Percentiles rank a stretch among this genome's conserved stretches.
These are phyloP conservation scores for Myxozyma nipponensis DNA, from an alignment of 805 yeast species.

Conservation along the genomic window DNA sequence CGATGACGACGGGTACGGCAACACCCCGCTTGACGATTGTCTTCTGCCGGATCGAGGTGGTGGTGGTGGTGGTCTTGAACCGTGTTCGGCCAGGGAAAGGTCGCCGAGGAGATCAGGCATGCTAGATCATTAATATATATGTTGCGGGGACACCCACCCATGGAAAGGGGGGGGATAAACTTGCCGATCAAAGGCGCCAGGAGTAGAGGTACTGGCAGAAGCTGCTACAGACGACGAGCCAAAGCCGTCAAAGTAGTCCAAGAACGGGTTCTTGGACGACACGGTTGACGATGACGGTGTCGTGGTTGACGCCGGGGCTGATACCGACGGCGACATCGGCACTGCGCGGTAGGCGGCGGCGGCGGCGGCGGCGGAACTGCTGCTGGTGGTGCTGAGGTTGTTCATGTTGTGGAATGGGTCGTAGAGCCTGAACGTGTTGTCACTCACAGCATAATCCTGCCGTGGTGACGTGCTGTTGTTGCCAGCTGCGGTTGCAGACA, in stretches of 20 bases:
- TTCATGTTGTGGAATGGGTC: slow-evolving; percentile 1
- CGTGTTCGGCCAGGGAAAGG: slow-evolving; percentile 7
- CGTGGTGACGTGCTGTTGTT: not conserved
- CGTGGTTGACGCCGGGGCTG: slow-evolving; percentile 18
- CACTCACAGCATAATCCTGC: not conserved
- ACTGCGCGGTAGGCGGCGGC: not conserved
- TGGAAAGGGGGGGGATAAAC: no score
- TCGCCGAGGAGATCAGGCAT: no score
- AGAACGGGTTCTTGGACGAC: slow-evolving; percentile 18
- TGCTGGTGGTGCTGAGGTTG: not conserved
- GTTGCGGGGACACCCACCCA: no score
- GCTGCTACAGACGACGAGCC: not conserved
- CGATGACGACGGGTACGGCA: no score
- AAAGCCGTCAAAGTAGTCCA: slow-evolving; percentile 9
- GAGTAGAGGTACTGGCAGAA: not conserved
- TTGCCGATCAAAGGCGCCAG: not conserved
- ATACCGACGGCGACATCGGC: slow-evolving; percentile 14
- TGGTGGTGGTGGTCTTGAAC: slow-evolving; percentile 12
- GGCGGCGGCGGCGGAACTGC: not conserved
- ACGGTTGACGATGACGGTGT: slow-evolving; percentile 7
- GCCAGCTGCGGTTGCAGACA: no score
- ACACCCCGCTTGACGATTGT: not conserved
- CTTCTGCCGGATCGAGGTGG: slow-evolving; percentile 10
- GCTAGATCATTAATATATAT: no score
- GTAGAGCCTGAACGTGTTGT: not conserved